Evolutionary conservation across 495 filamentous ascomycete species (phyloP).

Genomic region (Chaetomium cochliodes): DNA sequence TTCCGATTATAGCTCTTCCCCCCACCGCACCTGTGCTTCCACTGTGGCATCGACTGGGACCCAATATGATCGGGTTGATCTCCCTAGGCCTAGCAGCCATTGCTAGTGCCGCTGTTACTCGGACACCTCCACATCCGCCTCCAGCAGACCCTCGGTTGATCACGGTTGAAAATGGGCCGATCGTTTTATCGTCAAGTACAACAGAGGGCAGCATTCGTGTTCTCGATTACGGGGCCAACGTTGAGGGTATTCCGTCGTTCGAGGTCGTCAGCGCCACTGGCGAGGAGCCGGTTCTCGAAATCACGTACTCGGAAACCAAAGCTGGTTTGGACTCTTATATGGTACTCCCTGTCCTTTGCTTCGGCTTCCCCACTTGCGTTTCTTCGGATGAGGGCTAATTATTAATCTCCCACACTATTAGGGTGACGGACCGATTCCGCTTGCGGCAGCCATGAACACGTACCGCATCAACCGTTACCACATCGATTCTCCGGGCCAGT

Average conservation of each 20-base stretch:
- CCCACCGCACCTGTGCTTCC: background rate
- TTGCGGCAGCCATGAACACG: conserved; percentile 6
- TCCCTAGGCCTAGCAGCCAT: background rate
- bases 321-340: background rate
- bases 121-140: background rate
- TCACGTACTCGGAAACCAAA: conserved; percentile 4
- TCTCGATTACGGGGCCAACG: conserved; percentile 1
- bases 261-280: background rate
- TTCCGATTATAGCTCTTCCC: background rate
- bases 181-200: background rate
- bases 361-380: background rate
- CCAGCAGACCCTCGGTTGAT: background rate
- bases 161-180: background rate
- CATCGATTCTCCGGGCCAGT: background rate
- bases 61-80: background rate
- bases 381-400: background rate
- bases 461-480: conserved; percentile 1
- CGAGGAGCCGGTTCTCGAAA: background rate
- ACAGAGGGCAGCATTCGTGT: background rate
- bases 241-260: conserved; percentile 2
- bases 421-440: background rate
- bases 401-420: background rate
- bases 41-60: background rate
- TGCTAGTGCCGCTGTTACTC: background rate
- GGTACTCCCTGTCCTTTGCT: background rate